These are phyloP conservation scores for Microcera coccophila DNA, from an alignment of 2,329 filamentous ascomycete genomes.

Conservation along the genomic window DNA sequence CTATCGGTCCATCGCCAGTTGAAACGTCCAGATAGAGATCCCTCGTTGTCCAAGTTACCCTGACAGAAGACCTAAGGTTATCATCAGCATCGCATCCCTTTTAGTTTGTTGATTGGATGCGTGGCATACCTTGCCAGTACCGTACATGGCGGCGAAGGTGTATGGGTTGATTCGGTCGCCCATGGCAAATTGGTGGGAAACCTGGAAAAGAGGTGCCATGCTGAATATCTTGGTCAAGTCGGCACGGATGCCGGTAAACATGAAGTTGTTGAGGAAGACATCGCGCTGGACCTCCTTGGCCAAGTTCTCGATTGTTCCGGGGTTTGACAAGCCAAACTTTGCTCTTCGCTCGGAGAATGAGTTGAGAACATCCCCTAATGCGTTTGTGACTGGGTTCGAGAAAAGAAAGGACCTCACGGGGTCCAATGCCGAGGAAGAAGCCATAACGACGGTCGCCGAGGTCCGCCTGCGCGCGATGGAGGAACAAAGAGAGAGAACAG, in stretches of 20 bases:
- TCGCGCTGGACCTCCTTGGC: conserved; percentile 91
- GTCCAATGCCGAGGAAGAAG: conserved; percentile 47
- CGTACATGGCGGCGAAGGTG: conserved; percentile 89
- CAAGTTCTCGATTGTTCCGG: conserved; percentile 86
- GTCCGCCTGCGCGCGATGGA: conserved; percentile 23
- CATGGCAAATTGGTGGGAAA: conserved; percentile 95
- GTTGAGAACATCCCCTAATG: conserved; percentile 72
- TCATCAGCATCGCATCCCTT: conserved; percentile 12
- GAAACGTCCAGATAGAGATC: conserved; percentile 79
- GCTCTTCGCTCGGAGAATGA: conserved; percentile 82
- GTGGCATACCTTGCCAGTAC: conserved; percentile 75
- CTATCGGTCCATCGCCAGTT: conserved; percentile 85
- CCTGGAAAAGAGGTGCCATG: conserved; percentile 89
- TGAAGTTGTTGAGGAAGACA: conserved; percentile 92
- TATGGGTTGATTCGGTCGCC: conserved; percentile 92
- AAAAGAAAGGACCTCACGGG: conserved; percentile 60
- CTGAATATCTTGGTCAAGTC: conserved; percentile 97
- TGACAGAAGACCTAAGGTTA: conserved; percentile 81
- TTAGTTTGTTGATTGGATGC: conserved; percentile 4
- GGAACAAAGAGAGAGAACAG: conserved; percentile 17
- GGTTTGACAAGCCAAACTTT: conserved; percentile 84
- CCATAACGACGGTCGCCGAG: conserved; percentile 42
- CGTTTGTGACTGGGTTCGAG: conserved; percentile 67
- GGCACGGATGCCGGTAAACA: conserved; percentile 93
- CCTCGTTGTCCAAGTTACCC: conserved; percentile 91